phyloP scores from a whole-genome alignment of 352 stramenopile species.

The Phytophthora pluvialis region DNA sequence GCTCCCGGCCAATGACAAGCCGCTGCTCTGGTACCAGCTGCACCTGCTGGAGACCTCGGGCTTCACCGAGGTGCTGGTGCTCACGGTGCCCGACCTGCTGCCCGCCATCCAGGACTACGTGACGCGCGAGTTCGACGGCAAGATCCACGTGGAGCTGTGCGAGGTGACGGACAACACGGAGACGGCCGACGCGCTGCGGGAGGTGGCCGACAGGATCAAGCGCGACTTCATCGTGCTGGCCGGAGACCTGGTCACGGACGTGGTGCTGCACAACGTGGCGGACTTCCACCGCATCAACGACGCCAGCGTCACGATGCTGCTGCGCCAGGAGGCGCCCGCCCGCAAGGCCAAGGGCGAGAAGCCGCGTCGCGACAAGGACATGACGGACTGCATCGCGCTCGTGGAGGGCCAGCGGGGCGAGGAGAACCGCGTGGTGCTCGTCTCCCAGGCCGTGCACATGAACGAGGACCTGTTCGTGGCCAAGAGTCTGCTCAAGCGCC shows the following conservation, averaged over 20 bases:
- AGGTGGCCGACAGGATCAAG: constrained; percentile 80
- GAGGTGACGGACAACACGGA: constrained; percentile 78
- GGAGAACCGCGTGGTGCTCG: constrained; percentile 72
- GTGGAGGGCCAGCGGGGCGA: constrained; percentile 47
- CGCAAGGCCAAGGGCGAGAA: constrained; percentile 70
- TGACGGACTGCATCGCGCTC: constrained; percentile 84
- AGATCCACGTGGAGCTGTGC: constrained; percentile 78
- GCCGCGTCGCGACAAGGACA: constrained; percentile 77
- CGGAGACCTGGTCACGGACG: constrained; percentile 81
- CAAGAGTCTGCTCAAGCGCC: constrained; percentile 79
- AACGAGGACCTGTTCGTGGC: constrained; percentile 82
- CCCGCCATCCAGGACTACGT: constrained; percentile 79
- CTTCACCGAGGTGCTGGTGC: constrained; percentile 80
- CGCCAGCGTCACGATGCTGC: constrained; percentile 84
- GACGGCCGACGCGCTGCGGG: constrained; percentile 73
- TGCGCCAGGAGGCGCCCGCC: constrained; percentile 53
- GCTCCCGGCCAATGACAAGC: constrained; percentile 64
- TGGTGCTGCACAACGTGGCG: constrained; percentile 80
- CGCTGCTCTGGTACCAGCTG: constrained; percentile 85
- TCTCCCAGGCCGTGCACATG: constrained; percentile 80
- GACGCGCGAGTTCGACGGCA: constrained; percentile 79
- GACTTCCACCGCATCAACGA: constrained; percentile 87
- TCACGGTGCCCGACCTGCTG: constrained; percentile 66
- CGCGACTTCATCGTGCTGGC: constrained; percentile 85
- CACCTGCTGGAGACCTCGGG: constrained; percentile 79